Evolutionary conservation across 495 filamentous ascomycete genomes (phyloP), one percentile per base, ranked within the genome.

Genomic region (Penicillium crystallinum): DNA sequence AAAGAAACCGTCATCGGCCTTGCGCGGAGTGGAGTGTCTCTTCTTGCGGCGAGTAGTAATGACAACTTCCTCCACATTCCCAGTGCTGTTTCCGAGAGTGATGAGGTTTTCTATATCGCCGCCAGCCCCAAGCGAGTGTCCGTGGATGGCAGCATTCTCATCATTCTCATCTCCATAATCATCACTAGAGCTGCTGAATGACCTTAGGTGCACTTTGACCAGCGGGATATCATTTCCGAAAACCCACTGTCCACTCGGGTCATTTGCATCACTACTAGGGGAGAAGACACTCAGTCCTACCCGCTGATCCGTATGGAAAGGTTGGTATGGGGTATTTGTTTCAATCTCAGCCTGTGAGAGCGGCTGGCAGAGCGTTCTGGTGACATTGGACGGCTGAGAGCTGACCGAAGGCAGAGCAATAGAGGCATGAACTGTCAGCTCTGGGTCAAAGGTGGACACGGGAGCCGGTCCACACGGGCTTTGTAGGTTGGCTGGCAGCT

Each of bases 321-420:
- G 90, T 54, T 91, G 88, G 52, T 91, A 96, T 2, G 90, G 86
- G 7, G 89, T 85, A 54, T 90, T 93, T 1, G 91, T 93, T 64
- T 97, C 91, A 54, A 96, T 92, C 71, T 97, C 91, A 2, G 90
- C 88, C 56, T 90, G 86, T 4, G 89, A 89, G 44, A 95, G 68
- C 3, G 78, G 78, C 52, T 82, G 76, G 19, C 68, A 67, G 34
- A 73, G 67, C 15, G 63, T 29, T 44, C 70, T 74, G 8, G 54
- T 57, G 17, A 59, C 45, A 36, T 53, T 52, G 4, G 62, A 59
- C 14, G 67, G 56, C 37, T 74, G 69, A 17, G 62, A 61, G 39
- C 48, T 64, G 14, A 51, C 57, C 1, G 71, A 71, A 11, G 73
- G 71, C 10, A 75, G 40, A n/a, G 65, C 54, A 39, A 73, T 60